Evolutionary conservation across 2,329 filamentous ascomycete genomes (phyloP), one percentile per base, ranked within the genome.

Genomic region (Anthostomella pinea): DNA sequence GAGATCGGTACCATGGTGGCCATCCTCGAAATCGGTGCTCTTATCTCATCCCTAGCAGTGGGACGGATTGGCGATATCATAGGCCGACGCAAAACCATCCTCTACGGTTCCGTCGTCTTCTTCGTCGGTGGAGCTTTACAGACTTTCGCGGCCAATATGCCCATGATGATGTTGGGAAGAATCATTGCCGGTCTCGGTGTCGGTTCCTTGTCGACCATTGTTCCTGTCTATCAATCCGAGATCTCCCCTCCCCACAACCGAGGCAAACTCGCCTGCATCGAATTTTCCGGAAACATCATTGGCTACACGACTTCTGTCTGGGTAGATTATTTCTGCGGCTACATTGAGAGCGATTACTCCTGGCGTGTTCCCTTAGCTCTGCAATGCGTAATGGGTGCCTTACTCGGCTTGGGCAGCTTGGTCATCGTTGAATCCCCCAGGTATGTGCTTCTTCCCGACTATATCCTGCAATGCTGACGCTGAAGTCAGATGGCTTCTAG

Each of bases 311-410:
- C 88, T 35, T 97, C 91, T 52, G 91, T 97, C 15, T 98, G 93
- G 93, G 91, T 97, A 18, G 93, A 98, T 64, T 98, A 97, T 66
- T 91, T 93, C 55, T 96, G 90, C 65, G 93, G 87, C 39, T 96
- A 75, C 59, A 97, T 98, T 58, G 65, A 87, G 45, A 87, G 73
- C 54, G 72, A 97, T 61, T 75, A 84, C 68, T 88, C 93, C 2
- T 98, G 93, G 93, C 85, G 93, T 31, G 54, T 96, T 28, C 93
- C 93, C 2, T 68, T 98, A 33, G 67, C 89, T 29, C 87, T 95
- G 82, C 93, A 98, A 65, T 96, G 93, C 57, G 63, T 94, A 30
- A 97, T 98, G 90, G 93, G 93, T 20, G 78, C 79, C 27, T 72
- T 98, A 31, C 76, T 98, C 21, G 91, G 81, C 7, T 39, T 89